phyloP scores from a whole-genome alignment of 2,329 filamentous ascomycete genomes.

The Phoma herbarum region DNA sequence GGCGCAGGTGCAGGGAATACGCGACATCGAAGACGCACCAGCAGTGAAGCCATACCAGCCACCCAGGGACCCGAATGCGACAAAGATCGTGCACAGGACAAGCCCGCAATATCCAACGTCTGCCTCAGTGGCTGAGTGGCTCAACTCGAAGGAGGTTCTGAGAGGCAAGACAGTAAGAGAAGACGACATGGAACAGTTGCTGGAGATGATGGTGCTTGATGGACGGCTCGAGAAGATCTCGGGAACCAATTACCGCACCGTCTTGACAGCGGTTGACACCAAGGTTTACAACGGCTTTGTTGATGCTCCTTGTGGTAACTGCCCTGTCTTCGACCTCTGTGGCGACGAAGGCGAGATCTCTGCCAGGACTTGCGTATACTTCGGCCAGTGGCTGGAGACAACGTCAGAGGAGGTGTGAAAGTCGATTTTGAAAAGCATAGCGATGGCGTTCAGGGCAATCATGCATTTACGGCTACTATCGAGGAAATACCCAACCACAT shows the following conservation, averaged over 20 bases:
- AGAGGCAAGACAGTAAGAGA: conserved; percentile 71
- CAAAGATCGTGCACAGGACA: conserved; percentile 62
- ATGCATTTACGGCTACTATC: conserved; percentile 22
- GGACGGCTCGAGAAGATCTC: conserved; percentile 75
- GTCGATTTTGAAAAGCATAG: conserved; percentile 29
- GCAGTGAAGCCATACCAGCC: conserved; percentile 38
- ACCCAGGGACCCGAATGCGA: conserved; percentile 31
- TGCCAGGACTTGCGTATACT: conserved; percentile 90
- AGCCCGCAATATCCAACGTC: conserved; percentile 84
- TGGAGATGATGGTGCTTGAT: conserved; percentile 90
- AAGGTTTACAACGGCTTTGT: conserved; percentile 78
- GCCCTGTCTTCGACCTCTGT: conserved; percentile 92
- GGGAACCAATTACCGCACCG: conserved; percentile 60
- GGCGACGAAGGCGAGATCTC: conserved; percentile 90
- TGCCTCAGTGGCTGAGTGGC: conserved; percentile 75
- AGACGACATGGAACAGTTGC: conserved; percentile 81
- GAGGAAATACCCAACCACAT: conserved; percentile 23
- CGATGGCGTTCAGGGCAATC: conserved; percentile 34
- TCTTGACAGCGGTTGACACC: conserved; percentile 51
- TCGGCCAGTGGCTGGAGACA: conserved; percentile 76
- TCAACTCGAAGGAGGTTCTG: conserved; percentile 74
- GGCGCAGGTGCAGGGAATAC: conserved; percentile 42
- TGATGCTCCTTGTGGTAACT: conserved; percentile 88
- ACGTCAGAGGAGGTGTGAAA: conserved; percentile 39
- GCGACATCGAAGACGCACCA: conserved; percentile 47